Evolutionary conservation across 2,329 filamentous ascomycete species (phyloP).

Genomic region (Scedosporium dehoogii): DNA sequence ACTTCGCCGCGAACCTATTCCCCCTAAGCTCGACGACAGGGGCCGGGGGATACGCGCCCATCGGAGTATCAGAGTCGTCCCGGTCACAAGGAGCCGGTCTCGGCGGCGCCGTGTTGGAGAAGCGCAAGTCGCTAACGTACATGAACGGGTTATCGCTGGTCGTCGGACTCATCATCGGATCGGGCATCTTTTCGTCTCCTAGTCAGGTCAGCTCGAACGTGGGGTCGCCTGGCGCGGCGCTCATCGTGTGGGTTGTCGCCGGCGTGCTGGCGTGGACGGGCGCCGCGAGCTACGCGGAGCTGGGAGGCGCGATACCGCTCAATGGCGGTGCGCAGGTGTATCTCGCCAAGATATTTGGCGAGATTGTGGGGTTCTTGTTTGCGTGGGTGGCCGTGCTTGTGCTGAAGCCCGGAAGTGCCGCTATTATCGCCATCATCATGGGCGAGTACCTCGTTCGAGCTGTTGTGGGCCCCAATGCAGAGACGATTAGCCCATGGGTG

Average conservation of each 20-base stretch:
- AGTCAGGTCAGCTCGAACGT: constrained; percentile 87
- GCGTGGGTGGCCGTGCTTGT: constrained; percentile 94
- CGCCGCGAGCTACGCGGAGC: constrained; percentile 86
- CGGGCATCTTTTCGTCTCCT: constrained; percentile 90
- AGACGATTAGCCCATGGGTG: constrained; percentile 74
- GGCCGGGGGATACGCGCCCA: constrained; percentile 66
- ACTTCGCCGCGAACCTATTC: constrained; percentile 89
- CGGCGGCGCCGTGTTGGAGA: constrained; percentile 77
- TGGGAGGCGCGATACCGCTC: constrained; percentile 88
- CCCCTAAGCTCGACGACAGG: constrained; percentile 75
- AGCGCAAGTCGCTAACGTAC: constrained; percentile 91
- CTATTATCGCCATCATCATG: constrained; percentile 96
- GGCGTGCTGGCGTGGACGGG: constrained; percentile 95
- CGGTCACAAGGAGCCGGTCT: constrained; percentile 26
- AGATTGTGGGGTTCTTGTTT: constrained; percentile 86
- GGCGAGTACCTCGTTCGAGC: constrained; percentile 93
- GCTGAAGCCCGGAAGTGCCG: constrained; percentile 83
- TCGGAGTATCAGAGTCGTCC: constrained; percentile 55
- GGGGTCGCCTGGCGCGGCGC: constrained; percentile 78
- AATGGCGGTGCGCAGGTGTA: constrained; percentile 95
- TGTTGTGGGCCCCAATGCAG: constrained; percentile 75
- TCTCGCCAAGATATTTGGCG: constrained; percentile 90
- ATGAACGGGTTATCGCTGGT: constrained; percentile 87
- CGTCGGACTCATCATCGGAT: constrained; percentile 88
- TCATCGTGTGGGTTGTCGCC: constrained; percentile 86